Percentiles rank a stretch among this genome's conserved stretches.
These are phyloP conservation scores for Megacollybia marginata DNA, from an alignment of 768 basidiomycete genomes.

Conservation along the genomic window DNA sequence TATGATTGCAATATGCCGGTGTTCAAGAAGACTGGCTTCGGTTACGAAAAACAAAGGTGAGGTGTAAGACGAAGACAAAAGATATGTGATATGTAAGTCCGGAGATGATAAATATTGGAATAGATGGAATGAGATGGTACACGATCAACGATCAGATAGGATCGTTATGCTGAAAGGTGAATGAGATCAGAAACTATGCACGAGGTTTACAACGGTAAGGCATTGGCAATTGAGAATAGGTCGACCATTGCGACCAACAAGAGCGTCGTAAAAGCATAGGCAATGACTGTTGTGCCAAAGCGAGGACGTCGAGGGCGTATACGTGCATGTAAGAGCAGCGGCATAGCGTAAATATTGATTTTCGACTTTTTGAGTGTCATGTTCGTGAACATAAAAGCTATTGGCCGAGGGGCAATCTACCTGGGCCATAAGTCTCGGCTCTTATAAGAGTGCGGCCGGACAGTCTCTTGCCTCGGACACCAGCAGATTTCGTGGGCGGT, in stretches of 20 bases:
- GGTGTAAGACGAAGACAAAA: neutral
- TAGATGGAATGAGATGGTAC: constrained; percentile 5
- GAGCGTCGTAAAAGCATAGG: neutral
- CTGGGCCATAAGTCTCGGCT: constrained; percentile 65
- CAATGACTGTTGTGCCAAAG: constrained; percentile 18
- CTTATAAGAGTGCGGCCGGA: constrained; percentile 40
- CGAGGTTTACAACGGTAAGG: no score
- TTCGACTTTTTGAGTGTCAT: no score
- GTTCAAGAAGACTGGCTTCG: neutral
- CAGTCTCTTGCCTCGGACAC: constrained; percentile 53
- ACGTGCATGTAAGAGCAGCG: no score
- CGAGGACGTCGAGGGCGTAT: constrained; percentile 6
- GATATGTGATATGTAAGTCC: constrained; percentile 3
- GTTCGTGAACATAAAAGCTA: no score
- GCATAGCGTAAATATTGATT: no score
- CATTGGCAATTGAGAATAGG: no score
- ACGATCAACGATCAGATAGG: constrained; percentile 2
- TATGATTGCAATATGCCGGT: no score
- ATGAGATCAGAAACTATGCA: neutral
- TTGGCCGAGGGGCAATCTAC: constrained; percentile 33
- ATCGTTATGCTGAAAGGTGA: neutral
- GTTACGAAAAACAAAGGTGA: neutral
- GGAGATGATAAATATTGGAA: constrained; percentile 10
- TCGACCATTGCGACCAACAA: neutral
- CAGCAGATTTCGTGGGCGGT: constrained; percentile 53